Percentiles rank a stretch among this genome's conserved stretches.
Conservation (phyloP, 306 rosid species). For the Cucumis hystrix region DNA sequence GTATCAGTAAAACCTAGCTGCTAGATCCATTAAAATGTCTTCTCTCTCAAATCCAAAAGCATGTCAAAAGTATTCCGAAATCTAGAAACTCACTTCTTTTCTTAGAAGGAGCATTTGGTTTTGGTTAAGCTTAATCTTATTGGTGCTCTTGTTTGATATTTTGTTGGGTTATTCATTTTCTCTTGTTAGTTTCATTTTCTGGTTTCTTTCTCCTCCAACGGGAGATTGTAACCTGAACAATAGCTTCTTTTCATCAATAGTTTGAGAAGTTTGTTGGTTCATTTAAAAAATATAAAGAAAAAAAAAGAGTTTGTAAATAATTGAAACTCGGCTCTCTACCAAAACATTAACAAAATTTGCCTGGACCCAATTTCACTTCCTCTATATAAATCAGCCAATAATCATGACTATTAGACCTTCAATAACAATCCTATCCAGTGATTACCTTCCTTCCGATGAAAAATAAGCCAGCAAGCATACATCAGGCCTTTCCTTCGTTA, state of each 20-base stretch:
- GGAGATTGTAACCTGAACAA: neutral
- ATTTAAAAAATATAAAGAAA: neutral
- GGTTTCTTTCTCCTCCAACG: neutral
- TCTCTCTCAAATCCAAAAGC: neutral
- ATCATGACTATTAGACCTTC: neutral
- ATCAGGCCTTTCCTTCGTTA: conserved; percentile 69
- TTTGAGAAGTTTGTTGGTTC: too few species aligned
- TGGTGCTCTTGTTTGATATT: neutral
- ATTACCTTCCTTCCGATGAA: conserved; percentile 89
- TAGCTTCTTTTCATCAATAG: neutral
- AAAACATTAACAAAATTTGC: neutral
- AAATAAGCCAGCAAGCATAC: conserved; percentile 70
- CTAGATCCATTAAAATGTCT: neutral
- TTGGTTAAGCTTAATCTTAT: neutral
- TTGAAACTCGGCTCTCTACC: neutral
- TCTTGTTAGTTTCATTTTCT: neutral
- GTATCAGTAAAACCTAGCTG: neutral
- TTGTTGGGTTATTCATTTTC: neutral
- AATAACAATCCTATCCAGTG: neutral
- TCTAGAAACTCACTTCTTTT: too few species aligned
- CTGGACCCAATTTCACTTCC: neutral
- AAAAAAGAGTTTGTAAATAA: neutral
- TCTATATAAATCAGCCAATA: neutral
- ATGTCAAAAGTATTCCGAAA: neutral
- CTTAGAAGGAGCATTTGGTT: too few species aligned